Conservation (phyloP, 78 protist genomes). For the Anaeramoeba ignava region DNA sequence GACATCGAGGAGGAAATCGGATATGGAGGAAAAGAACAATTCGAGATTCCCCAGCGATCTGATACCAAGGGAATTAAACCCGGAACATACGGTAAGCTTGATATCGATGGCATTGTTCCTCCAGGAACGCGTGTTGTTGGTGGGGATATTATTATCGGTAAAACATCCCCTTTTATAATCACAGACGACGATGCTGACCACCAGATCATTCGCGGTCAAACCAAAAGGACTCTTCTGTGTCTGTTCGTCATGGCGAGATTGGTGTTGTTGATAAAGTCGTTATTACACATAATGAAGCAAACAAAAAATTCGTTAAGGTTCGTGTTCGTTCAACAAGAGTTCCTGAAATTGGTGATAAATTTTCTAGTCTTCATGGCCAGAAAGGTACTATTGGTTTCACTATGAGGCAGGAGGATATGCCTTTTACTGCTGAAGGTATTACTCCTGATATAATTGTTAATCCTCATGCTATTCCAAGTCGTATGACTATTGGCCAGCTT, state of each 20-base stretch:
- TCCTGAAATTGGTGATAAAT: constrained; percentile 99
- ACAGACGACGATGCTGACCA: neutral
- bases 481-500: constrained; percentile 99
- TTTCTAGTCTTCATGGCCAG: constrained; percentile 99
- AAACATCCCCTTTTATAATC: constrained; percentile 56
- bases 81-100: constrained; percentile 68
- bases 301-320: constrained; percentile 74
- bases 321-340: constrained; percentile 74
- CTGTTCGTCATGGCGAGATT: neutral
- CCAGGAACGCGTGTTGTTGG: constrained; percentile 86
- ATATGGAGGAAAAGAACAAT: constrained; percentile 26
- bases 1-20: constrained; percentile 32
- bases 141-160: constrained; percentile 92
- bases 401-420: constrained; percentile 96
- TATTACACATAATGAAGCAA: constrained; percentile 59
- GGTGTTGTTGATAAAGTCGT: constrained; percentile 34
- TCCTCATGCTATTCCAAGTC: constrained; percentile 99
- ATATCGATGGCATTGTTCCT: constrained; percentile 87
- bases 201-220: neutral
- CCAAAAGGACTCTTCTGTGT: constrained; percentile 1
- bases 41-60: constrained; percentile 25
- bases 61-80: neutral
- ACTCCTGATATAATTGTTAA: constrained; percentile 96
- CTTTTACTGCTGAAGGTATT: constrained; percentile 88
- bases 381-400: constrained; percentile 97